These are phyloP conservation scores for Gossypium laxum DNA, from an alignment of 441 rosid genomes.

Conservation along the genomic window DNA sequence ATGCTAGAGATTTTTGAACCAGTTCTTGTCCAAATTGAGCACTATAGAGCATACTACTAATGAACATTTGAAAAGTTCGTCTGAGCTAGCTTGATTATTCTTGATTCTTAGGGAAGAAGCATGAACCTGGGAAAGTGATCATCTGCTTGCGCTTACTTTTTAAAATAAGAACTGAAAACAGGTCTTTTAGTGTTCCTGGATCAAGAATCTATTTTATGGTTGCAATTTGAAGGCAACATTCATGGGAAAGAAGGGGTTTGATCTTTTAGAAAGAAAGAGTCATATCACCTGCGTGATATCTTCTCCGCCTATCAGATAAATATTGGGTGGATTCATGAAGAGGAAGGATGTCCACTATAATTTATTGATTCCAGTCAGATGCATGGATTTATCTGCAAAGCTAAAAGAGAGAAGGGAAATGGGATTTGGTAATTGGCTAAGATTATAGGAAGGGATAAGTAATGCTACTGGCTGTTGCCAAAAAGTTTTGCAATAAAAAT, in stretches of 20 bases:
- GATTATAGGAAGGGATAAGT: neutral
- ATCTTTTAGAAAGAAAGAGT: neutral
- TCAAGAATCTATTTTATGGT: neutral
- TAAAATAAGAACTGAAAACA: neutral
- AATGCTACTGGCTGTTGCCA: neutral
- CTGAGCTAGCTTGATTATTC: neutral
- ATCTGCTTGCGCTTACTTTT: neutral
- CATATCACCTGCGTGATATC: conserved; percentile 1
- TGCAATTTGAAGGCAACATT: neutral
- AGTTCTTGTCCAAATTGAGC: neutral
- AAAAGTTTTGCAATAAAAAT: neutral
- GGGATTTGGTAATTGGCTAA: neutral
- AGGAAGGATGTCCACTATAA: neutral
- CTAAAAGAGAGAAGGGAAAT: conserved; percentile 4
- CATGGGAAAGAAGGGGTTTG: neutral
- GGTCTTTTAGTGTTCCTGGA: neutral
- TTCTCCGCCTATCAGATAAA: neutral
- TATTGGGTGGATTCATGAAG: neutral
- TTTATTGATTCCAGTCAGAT: neutral
- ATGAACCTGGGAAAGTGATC: neutral
- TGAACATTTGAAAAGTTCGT: neutral
- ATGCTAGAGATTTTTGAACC: neutral
- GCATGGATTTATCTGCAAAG: neutral
- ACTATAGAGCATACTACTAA: neutral
- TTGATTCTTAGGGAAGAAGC: neutral